These are phyloP conservation scores for Yamadazyma buinensis DNA, from an alignment of 1,139 yeast species.

Conservation along the genomic window DNA sequence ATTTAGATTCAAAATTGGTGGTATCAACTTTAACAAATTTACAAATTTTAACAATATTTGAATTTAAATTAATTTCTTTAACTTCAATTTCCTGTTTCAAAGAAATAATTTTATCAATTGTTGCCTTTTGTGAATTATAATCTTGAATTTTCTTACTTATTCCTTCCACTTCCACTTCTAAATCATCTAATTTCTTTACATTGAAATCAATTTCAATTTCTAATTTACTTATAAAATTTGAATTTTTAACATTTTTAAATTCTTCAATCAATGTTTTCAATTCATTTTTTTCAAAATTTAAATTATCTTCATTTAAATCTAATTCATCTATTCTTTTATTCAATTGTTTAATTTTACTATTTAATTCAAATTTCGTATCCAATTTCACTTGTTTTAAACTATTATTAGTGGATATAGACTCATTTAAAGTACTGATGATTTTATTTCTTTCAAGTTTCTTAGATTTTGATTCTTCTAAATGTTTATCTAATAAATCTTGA, in stretches of 20 bases:
- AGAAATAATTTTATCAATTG: slow-evolving; percentile 47
- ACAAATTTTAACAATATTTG: slow-evolving; percentile 10
- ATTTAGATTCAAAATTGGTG: slow-evolving; percentile 18
- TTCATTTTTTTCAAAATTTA: slow-evolving; percentile 27
- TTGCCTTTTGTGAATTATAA: slow-evolving; percentile 57
- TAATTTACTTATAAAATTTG: slow-evolving; percentile 26
- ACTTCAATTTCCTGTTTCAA: slow-evolving; percentile 18
- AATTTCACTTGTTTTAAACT: slow-evolving; percentile 9
- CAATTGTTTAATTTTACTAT: slow-evolving; percentile 27
- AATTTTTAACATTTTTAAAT: slow-evolving; percentile 22
- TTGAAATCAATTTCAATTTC: slow-evolving; percentile 35
- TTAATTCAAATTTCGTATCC: slow-evolving; percentile 12
- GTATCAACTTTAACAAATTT: slow-evolving; percentile 17
- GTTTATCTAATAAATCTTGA: slow-evolving; percentile 6
- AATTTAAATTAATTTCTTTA: slow-evolving; percentile 5
- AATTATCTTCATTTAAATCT: slow-evolving; percentile 27
- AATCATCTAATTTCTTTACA: slow-evolving; percentile 31
- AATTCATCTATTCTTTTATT: slow-evolving; percentile 39
- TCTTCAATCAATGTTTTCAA: slow-evolving; percentile 31
- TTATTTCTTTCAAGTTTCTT: slow-evolving; percentile 14
- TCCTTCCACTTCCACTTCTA: slow-evolving; percentile 56
- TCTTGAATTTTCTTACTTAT: slow-evolving; percentile 47
- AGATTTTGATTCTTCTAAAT: slow-evolving; percentile 8
- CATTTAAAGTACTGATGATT: slow-evolving; percentile 10
- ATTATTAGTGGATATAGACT: slow-evolving; percentile 9